A percentile compares a stretch with the other conserved stretches of the same genome.
Conservation (phyloP, 495 filamentous ascomycete species). For the Trichocladium antarcticum region DNA sequence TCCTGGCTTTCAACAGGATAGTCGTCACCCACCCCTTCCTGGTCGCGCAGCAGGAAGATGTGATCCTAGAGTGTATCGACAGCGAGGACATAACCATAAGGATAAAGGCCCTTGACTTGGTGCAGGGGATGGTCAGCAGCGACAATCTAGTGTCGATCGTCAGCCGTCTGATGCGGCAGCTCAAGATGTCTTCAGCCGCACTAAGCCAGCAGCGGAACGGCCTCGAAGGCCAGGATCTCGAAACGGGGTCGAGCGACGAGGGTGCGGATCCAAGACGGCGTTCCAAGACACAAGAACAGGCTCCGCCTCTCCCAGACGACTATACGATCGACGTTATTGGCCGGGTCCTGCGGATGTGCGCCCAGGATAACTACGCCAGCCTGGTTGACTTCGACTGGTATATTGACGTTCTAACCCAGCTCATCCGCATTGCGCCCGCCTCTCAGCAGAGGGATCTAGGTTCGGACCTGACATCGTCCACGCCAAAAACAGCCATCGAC, state of each 20-base stretch:
- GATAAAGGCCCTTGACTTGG: conserved; percentile 80
- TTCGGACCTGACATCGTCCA: conserved; percentile 33
- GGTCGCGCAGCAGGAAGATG: conserved; percentile 83
- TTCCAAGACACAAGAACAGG: conserved; percentile 25
- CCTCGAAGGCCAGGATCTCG: conserved; percentile 24
- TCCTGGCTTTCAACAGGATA: conserved; percentile 89
- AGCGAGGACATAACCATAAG: conserved; percentile 94
- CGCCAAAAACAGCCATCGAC: conserved; percentile 31
- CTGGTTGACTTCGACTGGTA: conserved; percentile 95
- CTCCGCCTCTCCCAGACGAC: conserved; percentile 57
- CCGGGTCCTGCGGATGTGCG: conserved; percentile 80
- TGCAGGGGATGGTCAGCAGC: conserved; percentile 77
- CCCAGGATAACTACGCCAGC: conserved; percentile 75
- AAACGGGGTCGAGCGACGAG: conserved; percentile 51
- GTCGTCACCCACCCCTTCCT: conserved; percentile 78
- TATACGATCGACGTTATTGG: conserved; percentile 70
- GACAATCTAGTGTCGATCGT: conserved; percentile 78
- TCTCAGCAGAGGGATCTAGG: conserved; percentile 27
- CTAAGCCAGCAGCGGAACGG: conserved; percentile 24
- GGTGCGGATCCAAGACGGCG: conserved; percentile 31
- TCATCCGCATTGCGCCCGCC: conserved; percentile 59
- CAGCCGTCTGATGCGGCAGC: conserved; percentile 72
- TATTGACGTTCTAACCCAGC: conserved; percentile 68
- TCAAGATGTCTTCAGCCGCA: conserved; percentile 44
- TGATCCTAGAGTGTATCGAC: conserved; percentile 91